These are phyloP conservation scores for Oryza glumipatula DNA, from an alignment of 176 grass and related monocot genomes.

Conservation along the genomic window DNA sequence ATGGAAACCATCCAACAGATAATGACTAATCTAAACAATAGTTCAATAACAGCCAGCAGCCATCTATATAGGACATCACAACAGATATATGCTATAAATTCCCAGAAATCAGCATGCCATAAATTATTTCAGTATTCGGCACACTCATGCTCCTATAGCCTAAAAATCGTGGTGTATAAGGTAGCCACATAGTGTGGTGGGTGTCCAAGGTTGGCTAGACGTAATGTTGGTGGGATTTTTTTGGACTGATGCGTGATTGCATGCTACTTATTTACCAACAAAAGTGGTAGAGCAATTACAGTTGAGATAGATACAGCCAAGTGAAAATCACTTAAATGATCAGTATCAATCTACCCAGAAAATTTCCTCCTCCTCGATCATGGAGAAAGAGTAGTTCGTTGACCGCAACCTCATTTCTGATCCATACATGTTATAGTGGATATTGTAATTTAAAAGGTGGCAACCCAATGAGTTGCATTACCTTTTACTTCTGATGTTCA, in stretches of 20 bases:
- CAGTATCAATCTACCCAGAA: neutral
- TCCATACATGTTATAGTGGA: neutral
- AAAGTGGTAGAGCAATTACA: neutral
- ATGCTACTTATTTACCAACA: neutral
- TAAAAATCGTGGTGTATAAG: neutral
- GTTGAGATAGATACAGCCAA: neutral
- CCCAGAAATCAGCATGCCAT: neutral
- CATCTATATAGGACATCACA: constrained; percentile 22
- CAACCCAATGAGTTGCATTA: neutral
- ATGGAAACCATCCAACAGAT: neutral
- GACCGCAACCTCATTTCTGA: neutral
- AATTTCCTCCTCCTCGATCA: neutral
- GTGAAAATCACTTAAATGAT: neutral
- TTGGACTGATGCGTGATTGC: too few species aligned
- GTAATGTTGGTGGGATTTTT: neutral
- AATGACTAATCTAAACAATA: neutral
- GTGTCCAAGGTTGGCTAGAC: neutral
- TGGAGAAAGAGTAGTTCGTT: neutral
- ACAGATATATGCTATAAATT: neutral
- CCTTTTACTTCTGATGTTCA: neutral
- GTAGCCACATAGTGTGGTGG: neutral
- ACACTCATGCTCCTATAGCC: neutral
- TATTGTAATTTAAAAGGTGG: neutral
- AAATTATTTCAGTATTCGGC: neutral
- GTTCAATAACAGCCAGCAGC: neutral